phyloP scores from a whole-genome alignment of 2,329 filamentous ascomycete species.

The Penicillium hesseltinei region DNA sequence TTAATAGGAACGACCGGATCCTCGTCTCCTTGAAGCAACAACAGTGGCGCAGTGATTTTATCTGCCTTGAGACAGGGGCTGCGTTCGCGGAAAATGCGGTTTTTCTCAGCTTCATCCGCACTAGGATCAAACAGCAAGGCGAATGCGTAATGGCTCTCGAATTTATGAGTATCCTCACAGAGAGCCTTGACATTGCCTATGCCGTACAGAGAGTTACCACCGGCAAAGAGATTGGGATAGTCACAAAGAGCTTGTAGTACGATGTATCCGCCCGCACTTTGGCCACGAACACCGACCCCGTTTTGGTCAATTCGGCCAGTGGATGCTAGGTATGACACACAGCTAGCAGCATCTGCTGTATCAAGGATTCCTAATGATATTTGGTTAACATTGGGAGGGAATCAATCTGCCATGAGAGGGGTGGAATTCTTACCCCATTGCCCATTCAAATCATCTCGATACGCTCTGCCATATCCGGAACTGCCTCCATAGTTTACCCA shows the following conservation, averaged over 20 bases:
- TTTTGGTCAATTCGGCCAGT: conserved; percentile 37
- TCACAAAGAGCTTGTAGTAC: conserved; percentile 48
- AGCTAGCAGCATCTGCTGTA: conserved; percentile 49
- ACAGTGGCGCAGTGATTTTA: conserved; percentile 49
- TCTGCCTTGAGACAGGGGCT: conserved; percentile 50
- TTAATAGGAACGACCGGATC: conserved; percentile 58
- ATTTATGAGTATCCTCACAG: conserved; percentile 51
- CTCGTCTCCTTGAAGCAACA: conserved; percentile 54
- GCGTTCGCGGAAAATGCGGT: conserved; percentile 44
- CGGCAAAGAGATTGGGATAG: conserved; percentile 28
- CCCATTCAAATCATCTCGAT: conserved; percentile 49
- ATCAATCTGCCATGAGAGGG: too few species aligned
- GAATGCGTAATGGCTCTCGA: conserved; percentile 52
- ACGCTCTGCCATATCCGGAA: conserved; percentile 50
- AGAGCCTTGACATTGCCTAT: conserved; percentile 50
- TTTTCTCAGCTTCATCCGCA: conserved; percentile 38
- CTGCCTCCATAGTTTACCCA: conserved; percentile 54
- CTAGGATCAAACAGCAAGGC: conserved; percentile 40
- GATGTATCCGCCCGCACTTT: conserved; percentile 54
- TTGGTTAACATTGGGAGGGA: neutral
- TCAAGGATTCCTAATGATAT: conserved; percentile 34
- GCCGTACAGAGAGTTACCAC: conserved; percentile 50
- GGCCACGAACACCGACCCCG: conserved; percentile 49
- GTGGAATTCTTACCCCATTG: conserved; percentile 45
- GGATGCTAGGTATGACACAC: conserved; percentile 42